Conservation (phyloP, 2,329 filamentous ascomycete genomes). For the Ceratocystis destructans region DNA sequence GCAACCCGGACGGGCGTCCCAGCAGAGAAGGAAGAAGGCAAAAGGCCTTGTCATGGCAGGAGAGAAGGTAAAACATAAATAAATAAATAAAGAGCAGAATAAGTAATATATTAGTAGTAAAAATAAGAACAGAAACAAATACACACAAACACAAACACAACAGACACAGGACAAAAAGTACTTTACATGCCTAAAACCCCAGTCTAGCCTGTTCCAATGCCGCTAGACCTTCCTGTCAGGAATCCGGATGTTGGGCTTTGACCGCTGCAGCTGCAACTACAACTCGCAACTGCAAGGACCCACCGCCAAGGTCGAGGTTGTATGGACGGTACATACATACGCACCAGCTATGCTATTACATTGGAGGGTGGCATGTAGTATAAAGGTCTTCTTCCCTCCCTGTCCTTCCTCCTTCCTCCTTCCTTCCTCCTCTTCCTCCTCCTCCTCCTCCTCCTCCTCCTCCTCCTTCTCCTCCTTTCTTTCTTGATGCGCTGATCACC, state of each 20-base stretch:
- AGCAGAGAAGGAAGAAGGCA: not conserved
- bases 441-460: not conserved
- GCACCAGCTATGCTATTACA: no score
- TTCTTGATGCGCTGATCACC: not conserved
- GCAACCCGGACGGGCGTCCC: no score
- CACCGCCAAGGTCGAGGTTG: not conserved
- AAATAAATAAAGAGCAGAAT: no score
- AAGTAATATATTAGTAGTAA: no score
- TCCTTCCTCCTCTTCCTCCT: not conserved
- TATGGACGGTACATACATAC: no score
- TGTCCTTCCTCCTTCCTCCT: not conserved
- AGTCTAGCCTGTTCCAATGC: conserved; percentile 3
- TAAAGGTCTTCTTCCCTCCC: not conserved
- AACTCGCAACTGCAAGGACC: not conserved
- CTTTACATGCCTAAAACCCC: not conserved
- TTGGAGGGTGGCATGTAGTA: no score
- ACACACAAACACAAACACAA: no score
- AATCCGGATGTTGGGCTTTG: conserved; percentile 1
- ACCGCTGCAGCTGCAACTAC: not conserved
- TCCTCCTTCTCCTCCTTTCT: not conserved
- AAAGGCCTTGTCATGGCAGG: not conserved
- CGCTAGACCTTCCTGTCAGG: not conserved
- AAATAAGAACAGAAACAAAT: no score
- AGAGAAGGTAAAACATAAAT: no score
- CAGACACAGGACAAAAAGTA: not conserved